Evolutionary conservation across 2,329 filamentous ascomycete species (phyloP).

Genomic region (Trichophyton benhamiae): DNA sequence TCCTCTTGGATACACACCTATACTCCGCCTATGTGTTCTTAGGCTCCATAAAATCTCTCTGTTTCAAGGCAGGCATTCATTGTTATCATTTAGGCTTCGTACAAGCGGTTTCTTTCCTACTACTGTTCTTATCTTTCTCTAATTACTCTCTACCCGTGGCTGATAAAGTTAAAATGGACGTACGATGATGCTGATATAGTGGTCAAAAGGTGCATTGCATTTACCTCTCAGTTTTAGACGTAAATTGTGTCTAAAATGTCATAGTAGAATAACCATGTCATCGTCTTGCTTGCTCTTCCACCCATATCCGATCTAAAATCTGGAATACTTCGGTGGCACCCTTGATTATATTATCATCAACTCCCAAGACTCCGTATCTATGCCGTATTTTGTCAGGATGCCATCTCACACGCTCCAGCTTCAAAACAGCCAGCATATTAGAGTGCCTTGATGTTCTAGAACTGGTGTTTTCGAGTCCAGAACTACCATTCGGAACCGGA

Average conservation of each 20-base stretch:
- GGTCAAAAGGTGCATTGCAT: not conserved
- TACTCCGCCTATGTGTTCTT: not conserved
- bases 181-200: not conserved
- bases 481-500: constrained; percentile 18
- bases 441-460: constrained; percentile 11
- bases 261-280: not conserved
- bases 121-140: not conserved
- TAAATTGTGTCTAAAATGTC: not conserved
- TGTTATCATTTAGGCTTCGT: not conserved
- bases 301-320: constrained; percentile 72
- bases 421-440: constrained; percentile 46
- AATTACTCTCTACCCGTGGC: not conserved
- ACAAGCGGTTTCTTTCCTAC: constrained; percentile 2
- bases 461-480: not conserved
- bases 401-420: constrained; percentile 81
- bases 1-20: constrained; percentile 1
- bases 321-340: constrained; percentile 86
- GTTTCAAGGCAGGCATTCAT: not conserved
- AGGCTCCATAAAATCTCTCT: not conserved
- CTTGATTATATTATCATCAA: constrained; percentile 61
- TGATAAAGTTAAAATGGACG: not conserved
- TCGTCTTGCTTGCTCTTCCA: constrained; percentile 37
- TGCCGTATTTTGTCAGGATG: constrained; percentile 98
- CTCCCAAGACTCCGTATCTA: constrained; percentile 56
- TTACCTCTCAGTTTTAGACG: not conserved